phyloP scores from a whole-genome alignment of 108 stramenopile species.

The Skeletonema tropicum region DNA sequence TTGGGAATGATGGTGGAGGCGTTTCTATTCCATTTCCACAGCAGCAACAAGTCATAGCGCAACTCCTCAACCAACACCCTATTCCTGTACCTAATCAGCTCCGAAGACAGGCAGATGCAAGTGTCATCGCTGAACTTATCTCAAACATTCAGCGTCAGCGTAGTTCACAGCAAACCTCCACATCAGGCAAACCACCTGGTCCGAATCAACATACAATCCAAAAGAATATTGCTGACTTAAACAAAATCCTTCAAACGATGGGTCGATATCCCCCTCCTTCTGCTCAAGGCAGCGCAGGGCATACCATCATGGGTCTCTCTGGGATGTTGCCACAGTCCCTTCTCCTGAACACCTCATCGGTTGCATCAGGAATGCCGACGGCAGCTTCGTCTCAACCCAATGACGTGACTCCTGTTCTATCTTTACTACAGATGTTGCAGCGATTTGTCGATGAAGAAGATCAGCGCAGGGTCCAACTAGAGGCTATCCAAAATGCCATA shows the following conservation, averaged over 20 bases:
- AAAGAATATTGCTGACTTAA: neutral
- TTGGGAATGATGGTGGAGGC: too few species aligned
- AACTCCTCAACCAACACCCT: neutral
- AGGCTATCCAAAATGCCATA: neutral
- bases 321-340: too few species aligned
- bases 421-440: neutral
- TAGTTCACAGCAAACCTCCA: neutral
- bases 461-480: too few species aligned
- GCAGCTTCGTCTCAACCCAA: neutral
- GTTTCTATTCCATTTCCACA: neutral
- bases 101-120: too few species aligned
- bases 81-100: neutral
- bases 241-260: neutral
- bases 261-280: neutral
- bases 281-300: neutral
- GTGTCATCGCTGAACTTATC: neutral
- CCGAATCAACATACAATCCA: neutral
- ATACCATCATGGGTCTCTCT: too few species aligned
- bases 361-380: too few species aligned
- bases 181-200: neutral
- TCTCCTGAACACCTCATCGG: too few species aligned
- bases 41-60: neutral
- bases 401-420: neutral
- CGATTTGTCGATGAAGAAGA: too few species aligned
- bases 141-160: neutral